Evolutionary conservation across 495 filamentous ascomycete genomes (phyloP), one percentile per base, ranked within the genome.

Genomic region (Aspergillus panamensis): DNA sequence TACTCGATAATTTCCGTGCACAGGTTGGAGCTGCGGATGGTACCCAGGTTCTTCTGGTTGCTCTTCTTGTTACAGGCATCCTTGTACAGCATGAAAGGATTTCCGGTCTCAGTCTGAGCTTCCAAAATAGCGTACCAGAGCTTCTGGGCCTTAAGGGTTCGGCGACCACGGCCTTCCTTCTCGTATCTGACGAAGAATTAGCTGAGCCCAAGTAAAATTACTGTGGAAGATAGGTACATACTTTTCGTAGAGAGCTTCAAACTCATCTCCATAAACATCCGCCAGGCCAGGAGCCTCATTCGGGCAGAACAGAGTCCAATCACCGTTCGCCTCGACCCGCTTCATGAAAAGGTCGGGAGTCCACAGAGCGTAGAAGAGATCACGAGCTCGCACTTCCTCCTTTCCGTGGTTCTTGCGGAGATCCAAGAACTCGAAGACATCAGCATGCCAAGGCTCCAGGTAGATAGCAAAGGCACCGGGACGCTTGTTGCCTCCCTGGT

Each of bases 331-430:
- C 79, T 98, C 91, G 48, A 98, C 92, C 66, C 94, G 91, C 80
- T 94, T 95, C 94, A 98, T 98, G 85, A 98, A 98, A 25, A 98
- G 82, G 78, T 98, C 94, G 16, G 95, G 92, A 55, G 96, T 96
- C 94, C 94, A 98, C 47, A 98, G 84, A 62, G 94, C 94, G 60
- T 93, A 91, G 86, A 98, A 98, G 25, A 98, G 82, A 73, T 98
- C 94, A 68, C 94, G 92, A 62, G 94, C 94, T 65, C 94, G 91
- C 55, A 95, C 83, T 77, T 98, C 94, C 69, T 98, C 94, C 75
- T 98, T 98, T 61, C 94, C 94, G 72, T 98, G 94, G 74, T 98
- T 98, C 86, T 98, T 98, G 61, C 94, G 88, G 44, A 98, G 84
- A 68, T 98, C 94, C 61, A 98, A 83, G 81, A 95, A 98, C 69